Conservation (phyloP, 164 flowering plant genomes). For the Litsea cubeba region DNA sequence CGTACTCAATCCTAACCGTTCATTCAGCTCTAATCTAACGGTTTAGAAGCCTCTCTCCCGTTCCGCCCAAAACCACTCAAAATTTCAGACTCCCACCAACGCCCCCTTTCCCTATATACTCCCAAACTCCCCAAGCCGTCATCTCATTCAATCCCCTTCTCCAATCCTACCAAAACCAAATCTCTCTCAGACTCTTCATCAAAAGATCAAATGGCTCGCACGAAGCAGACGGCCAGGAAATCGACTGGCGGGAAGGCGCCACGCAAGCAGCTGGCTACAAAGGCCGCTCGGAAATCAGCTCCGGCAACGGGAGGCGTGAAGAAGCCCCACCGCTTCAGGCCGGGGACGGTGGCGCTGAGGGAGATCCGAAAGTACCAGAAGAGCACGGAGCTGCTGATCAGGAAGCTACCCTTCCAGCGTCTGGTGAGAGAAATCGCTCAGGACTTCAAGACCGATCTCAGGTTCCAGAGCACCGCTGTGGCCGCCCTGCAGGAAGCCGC, state of each 20-base stretch:
- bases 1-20: not conserved
- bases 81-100: not conserved
- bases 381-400: conserved; percentile 16
- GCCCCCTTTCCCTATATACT: not conserved
- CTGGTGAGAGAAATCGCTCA: conserved; percentile 14
- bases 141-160: no score
- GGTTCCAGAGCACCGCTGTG: conserved; percentile 15
- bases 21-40: not conserved
- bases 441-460: conserved; percentile 15
- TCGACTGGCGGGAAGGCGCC: conserved; percentile 15
- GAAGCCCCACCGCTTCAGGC: conserved; percentile 15
- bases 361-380: conserved; percentile 16
- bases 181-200: not conserved
- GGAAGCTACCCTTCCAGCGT: conserved; percentile 15
- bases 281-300: conserved; percentile 13
- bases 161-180: no score
- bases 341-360: conserved; percentile 14
- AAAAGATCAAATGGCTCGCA: conserved; percentile 13
- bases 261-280: conserved; percentile 12
- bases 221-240: conserved; percentile 14
- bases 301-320: conserved; percentile 15
- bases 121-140: no score
- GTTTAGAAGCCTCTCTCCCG: not conserved
- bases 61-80: not conserved
- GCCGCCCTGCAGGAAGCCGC: conserved; percentile 14